Percentiles rank a stretch among this genome's conserved stretches.
These are phyloP conservation scores for Vitis amurensis DNA, from an alignment of 164 flowering plant species.

Conservation along the genomic window DNA sequence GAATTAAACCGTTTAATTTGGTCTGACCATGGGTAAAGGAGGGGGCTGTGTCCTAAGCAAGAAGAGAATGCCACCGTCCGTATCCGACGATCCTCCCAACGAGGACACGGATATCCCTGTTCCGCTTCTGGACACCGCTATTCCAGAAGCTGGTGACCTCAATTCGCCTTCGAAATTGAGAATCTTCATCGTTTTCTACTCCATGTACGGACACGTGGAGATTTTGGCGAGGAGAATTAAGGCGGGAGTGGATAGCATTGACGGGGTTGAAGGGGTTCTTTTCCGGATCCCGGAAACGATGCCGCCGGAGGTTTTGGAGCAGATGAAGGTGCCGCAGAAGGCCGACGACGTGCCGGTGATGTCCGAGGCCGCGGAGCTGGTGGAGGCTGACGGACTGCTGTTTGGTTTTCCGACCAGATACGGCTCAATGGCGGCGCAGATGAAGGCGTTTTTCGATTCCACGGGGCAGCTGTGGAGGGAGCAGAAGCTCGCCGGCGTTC, in stretches of 20 bases:
- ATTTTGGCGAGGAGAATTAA: constrained; percentile 57
- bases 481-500: constrained; percentile 68
- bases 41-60: constrained; percentile 49
- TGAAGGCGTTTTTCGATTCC: constrained; percentile 75
- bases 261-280: constrained; percentile 60
- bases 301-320: constrained; percentile 37
- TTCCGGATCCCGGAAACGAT: constrained; percentile 68
- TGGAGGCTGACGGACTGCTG: constrained; percentile 58
- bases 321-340: constrained; percentile 61
- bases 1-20: background rate
- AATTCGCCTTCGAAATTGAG: constrained; percentile 28
- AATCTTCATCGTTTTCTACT: constrained; percentile 64
- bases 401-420: constrained; percentile 87
- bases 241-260: constrained; percentile 60
- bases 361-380: constrained; percentile 42
- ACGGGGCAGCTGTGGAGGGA: constrained; percentile 62
- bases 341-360: constrained; percentile 49
- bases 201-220: constrained; percentile 77
- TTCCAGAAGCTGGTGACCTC: background rate
- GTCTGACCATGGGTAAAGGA: constrained; percentile 41
- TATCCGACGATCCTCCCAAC: constrained; percentile 18
- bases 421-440: constrained; percentile 72
- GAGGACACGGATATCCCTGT: constrained; percentile 4
- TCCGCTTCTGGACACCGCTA: constrained; percentile 4
- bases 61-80: constrained; percentile 12